phyloP scores from a whole-genome alignment of 805 yeast species.

The Candida loeiensis region DNA sequence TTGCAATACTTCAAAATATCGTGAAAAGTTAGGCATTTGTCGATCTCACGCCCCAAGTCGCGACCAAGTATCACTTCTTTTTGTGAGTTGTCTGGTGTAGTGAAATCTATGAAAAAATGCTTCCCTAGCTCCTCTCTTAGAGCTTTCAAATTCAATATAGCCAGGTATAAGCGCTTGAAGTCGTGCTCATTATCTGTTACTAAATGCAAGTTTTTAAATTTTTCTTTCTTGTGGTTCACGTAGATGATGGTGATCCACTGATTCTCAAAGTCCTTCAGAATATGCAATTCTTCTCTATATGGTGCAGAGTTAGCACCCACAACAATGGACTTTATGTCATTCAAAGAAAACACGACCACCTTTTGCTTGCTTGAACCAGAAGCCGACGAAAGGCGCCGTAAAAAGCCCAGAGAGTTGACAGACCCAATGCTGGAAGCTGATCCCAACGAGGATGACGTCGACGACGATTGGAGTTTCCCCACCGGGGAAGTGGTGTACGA shows the following conservation, averaged over 20 bases:
- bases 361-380: slow-evolving; percentile 11
- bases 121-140: slow-evolving; percentile 57
- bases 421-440: slow-evolving; percentile 3
- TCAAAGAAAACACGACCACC: slow-evolving; percentile 41
- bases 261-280: slow-evolving; percentile 59
- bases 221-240: slow-evolving; percentile 52
- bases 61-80: slow-evolving; percentile 24
- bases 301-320: slow-evolving; percentile 72
- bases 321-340: slow-evolving; percentile 60
- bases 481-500: slow-evolving; percentile 7
- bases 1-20: slow-evolving; percentile 66
- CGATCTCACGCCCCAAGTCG: slow-evolving; percentile 19
- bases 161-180: slow-evolving; percentile 50
- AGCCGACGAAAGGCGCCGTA: slow-evolving; percentile 4
- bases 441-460: not conserved
- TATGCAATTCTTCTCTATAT: slow-evolving; percentile 80
- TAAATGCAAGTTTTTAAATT: slow-evolving; percentile 74
- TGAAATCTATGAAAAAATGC: slow-evolving; percentile 44
- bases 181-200: slow-evolving; percentile 66
- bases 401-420: not conserved
- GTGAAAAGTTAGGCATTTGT: slow-evolving; percentile 48
- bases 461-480: not conserved
- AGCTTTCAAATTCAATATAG: slow-evolving; percentile 59
- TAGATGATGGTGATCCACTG: slow-evolving; percentile 84
- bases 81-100: slow-evolving; percentile 31